Percentiles rank a stretch among this genome's conserved stretches.
Evolutionary conservation across 106 monocot species (phyloP).

Genomic region (Dendrobium nobile): DNA sequence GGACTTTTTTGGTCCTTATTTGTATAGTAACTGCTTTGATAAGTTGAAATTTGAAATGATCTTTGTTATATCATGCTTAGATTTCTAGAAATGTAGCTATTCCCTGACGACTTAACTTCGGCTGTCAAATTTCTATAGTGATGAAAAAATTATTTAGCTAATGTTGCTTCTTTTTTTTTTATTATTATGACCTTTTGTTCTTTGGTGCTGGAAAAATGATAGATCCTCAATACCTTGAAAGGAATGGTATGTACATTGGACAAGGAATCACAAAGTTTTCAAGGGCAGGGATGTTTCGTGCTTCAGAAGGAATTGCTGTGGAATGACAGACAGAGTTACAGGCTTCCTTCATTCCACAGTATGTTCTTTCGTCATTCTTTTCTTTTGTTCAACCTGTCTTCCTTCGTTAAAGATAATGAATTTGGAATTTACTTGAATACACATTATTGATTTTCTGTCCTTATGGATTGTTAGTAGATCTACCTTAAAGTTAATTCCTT

Average conservation of each 20-base stretch:
- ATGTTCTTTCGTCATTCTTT: slow-evolving; percentile 10
- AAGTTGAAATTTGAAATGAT: not conserved
- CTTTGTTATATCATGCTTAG: not conserved
- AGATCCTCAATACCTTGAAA: slow-evolving; percentile 86
- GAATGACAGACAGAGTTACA: slow-evolving; percentile 67
- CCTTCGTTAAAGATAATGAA: not conserved
- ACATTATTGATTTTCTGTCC: not conserved
- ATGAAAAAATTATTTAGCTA: not conserved
- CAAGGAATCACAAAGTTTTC: slow-evolving; percentile 73
- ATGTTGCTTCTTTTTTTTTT: not conserved
- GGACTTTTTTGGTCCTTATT: too few species aligned
- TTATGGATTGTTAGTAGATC: not conserved
- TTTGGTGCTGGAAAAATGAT: slow-evolving; percentile 15
- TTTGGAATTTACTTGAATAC: not conserved
- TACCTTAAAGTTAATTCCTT: not conserved
- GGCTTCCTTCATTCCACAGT: slow-evolving; percentile 91
- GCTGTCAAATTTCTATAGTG: not conserved
- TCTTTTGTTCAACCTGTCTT: not conserved
- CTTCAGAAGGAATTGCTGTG: slow-evolving; percentile 70
- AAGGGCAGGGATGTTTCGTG: slow-evolving; percentile 87
- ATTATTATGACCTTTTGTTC: not conserved
- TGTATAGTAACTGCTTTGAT: not conserved
- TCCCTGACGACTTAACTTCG: not conserved
- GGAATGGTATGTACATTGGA: slow-evolving; percentile 81
- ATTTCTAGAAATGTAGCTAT: not conserved